phyloP scores from a whole-genome alignment of 306 rosid species.

The Sphenostylis stenocarpa region DNA sequence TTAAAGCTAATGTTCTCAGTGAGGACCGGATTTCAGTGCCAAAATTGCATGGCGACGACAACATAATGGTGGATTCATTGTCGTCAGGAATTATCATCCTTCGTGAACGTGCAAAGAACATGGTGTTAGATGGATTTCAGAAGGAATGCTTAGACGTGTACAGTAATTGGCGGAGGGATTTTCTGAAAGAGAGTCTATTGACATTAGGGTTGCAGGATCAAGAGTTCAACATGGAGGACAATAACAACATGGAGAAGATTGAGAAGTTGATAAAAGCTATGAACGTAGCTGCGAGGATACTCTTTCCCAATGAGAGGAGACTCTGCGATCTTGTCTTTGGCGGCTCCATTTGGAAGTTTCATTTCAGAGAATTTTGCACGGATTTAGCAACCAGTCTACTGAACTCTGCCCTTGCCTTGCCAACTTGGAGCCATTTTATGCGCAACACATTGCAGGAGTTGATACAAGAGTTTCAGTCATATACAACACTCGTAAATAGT shows the following conservation, averaged over 20 bases:
- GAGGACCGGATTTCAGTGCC: neutral
- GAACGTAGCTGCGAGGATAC: constrained; percentile 51
- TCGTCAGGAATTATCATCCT: constrained; percentile 58
- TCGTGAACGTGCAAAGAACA: constrained; percentile 58
- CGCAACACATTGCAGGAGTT: constrained; percentile 51
- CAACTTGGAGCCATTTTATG: constrained; percentile 9
- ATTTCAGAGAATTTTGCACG: constrained; percentile 62
- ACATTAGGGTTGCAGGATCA: constrained; percentile 42
- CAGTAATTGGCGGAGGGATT: constrained; percentile 63
- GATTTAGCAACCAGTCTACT: constrained; percentile 48
- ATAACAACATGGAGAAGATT: constrained; percentile 33
- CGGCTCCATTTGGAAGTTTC: constrained; percentile 49
- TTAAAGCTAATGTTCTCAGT: neutral
- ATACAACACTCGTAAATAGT: neutral
- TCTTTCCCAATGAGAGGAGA: constrained; percentile 65
- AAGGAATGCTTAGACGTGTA: constrained; percentile 66
- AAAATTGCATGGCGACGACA: constrained; percentile 24
- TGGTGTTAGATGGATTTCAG: constrained; percentile 58
- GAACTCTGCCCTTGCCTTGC: neutral
- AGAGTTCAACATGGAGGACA: constrained; percentile 60
- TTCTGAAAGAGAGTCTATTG: constrained; percentile 58
- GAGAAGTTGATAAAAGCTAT: constrained; percentile 51
- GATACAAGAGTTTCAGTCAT: constrained; percentile 22
- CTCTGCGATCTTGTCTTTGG: constrained; percentile 60
- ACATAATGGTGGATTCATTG: constrained; percentile 61